Evolutionary conservation across 805 yeast species (phyloP).

Genomic region (Huiozyma sinensis): DNA sequence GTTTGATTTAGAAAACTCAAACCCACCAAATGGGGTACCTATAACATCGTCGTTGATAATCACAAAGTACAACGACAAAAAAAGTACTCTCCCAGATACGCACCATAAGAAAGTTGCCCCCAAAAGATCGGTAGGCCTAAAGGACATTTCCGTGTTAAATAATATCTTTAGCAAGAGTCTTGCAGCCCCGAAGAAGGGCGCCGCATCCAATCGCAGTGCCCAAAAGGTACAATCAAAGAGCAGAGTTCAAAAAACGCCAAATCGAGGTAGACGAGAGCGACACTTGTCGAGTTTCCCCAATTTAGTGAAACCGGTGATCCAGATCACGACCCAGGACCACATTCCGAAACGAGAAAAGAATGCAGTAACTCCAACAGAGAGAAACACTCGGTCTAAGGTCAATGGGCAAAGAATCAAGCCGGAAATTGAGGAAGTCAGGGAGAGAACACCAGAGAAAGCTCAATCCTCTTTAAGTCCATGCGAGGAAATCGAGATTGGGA

Average conservation of each 20-base stretch:
- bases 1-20: slow-evolving; percentile 5
- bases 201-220: not conserved
- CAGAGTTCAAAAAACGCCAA: not conserved
- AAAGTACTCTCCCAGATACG: not conserved
- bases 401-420: slow-evolving; percentile 7
- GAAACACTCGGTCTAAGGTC: not conserved
- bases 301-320: slow-evolving; percentile 6
- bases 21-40: not conserved
- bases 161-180: slow-evolving; percentile 10
- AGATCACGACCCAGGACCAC: slow-evolving; percentile 9
- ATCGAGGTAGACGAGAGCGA: slow-evolving; percentile 6
- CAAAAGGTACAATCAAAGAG: slow-evolving; percentile 1
- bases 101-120: slow-evolving; percentile 2
- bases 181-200: not conserved
- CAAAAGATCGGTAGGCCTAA: slow-evolving; percentile 5
- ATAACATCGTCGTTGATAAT: slow-evolving; percentile 11
- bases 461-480: not conserved
- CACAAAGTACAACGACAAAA: slow-evolving; percentile 5
- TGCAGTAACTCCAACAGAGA: not conserved
- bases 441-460: not conserved
- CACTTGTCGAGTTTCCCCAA: slow-evolving; percentile 7
- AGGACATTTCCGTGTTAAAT: slow-evolving; percentile 18
- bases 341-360: not conserved
- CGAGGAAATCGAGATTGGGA: no score
- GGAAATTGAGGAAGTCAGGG: not conserved